phyloP scores from a whole-genome alignment of 2,329 filamentous ascomycete genomes.

The Sporothrix pseudoabietina region DNA sequence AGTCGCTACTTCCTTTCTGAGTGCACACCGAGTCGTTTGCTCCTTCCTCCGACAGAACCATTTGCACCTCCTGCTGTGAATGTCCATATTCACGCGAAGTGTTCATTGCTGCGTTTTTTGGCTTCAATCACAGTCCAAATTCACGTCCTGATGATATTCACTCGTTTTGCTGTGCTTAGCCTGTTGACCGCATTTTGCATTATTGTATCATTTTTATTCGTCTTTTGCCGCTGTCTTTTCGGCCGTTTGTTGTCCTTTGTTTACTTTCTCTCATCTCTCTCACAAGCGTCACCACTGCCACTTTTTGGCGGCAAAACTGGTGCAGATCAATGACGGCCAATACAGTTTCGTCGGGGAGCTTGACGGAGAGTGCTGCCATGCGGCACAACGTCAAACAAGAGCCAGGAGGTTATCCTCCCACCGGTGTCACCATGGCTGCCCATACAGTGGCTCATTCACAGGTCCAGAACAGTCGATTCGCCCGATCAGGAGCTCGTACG shows the following conservation, averaged over 20 bases:
- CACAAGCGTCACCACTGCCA: background rate
- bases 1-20: conserved; percentile 10
- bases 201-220: background rate
- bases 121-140: background rate
- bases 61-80: background rate
- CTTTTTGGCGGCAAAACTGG: background rate
- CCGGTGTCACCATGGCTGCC: background rate
- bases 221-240: background rate
- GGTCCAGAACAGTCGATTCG: conserved; percentile 5
- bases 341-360: background rate
- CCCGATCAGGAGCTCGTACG: conserved; percentile 38
- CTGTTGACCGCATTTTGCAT: background rate
- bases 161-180: background rate
- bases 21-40: conserved; percentile 21
- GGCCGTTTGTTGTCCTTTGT: background rate
- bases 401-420: background rate
- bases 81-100: background rate
- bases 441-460: background rate
- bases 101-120: background rate
- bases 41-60: conserved; percentile 7
- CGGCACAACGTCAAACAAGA: conserved; percentile 15
- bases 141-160: background rate
- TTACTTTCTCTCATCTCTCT: conserved; percentile 16
- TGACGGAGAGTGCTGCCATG: conserved; percentile 8
- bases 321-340: background rate